These are phyloP conservation scores for Candida coleopterorum DNA, from an alignment of 805 yeast genomes.

Conservation along the genomic window DNA sequence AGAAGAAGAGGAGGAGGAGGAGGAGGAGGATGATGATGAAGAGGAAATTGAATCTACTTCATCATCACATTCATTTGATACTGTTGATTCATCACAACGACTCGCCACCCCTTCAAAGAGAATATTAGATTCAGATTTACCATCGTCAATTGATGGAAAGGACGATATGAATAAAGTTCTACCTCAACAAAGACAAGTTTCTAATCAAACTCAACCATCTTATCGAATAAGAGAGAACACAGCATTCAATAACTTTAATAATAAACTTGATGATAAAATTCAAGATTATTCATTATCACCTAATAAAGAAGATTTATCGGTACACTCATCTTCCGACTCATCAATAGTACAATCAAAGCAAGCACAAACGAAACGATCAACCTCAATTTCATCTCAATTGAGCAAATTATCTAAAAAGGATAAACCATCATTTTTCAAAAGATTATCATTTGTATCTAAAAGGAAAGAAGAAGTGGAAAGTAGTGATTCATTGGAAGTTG, in stretches of 20 bases:
- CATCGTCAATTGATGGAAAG: neutral
- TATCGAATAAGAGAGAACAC: conserved; percentile 21
- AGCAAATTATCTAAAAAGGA: conserved; percentile 5
- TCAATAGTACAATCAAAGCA: neutral
- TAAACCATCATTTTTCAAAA: conserved; percentile 7
- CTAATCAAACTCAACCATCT: neutral
- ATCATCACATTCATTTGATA: conserved; percentile 6
- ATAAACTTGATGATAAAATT: conserved; percentile 45
- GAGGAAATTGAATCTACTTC: conserved; percentile 12
- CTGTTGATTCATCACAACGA: neutral
- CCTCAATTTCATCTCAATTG: conserved; percentile 5
- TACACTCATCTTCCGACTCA: neutral
- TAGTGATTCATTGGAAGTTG: neutral
- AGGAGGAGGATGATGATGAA: conserved; percentile 10
- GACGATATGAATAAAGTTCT: neutral
- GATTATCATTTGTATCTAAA: conserved; percentile 5
- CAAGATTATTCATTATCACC: neutral
- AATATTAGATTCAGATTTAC: neutral
- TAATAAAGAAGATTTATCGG: neutral
- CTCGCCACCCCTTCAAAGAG: neutral
- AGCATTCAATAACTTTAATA: conserved; percentile 26
- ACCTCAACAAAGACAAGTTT: neutral
- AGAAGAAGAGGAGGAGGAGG: conserved; percentile 7
- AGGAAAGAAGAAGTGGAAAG: neutral
- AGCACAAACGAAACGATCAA: conserved; percentile 1